phyloP scores from a whole-genome alignment of 768 basidiomycete species.

The Pleurotus citrinopileatus region DNA sequence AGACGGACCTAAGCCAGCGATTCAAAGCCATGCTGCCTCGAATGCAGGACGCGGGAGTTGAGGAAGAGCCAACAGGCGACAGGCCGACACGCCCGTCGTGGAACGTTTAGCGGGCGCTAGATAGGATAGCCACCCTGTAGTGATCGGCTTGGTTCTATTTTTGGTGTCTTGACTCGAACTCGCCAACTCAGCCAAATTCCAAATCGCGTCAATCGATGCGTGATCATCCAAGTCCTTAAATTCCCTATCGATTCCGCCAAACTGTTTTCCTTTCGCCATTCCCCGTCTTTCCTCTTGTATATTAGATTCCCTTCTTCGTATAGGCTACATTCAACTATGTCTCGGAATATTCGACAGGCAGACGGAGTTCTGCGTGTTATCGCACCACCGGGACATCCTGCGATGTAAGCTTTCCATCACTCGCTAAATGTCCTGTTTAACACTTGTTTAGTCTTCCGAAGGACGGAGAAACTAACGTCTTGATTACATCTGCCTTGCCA shows the following conservation, averaged over 20 bases:
- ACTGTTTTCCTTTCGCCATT: slow-evolving; percentile 8
- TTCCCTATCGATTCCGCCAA: slow-evolving; percentile 16
- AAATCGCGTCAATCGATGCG: slow-evolving; percentile 12
- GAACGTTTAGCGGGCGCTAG: neutral
- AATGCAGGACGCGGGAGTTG: too few relatives aligned
- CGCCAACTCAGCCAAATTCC: neutral
- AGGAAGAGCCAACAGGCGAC: too few relatives aligned
- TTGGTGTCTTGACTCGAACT: neutral
- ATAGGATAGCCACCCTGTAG: neutral
- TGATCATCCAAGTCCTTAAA: slow-evolving; percentile 12
- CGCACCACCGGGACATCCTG: slow-evolving; percentile 47
- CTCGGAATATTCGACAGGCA: slow-evolving; percentile 50
- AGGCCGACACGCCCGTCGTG: too few relatives aligned
- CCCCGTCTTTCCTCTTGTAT: slow-evolving; percentile 15
- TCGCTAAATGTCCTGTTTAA: slow-evolving; percentile 13
- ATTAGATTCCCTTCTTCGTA: slow-evolving; percentile 11
- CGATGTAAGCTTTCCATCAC: slow-evolving; percentile 37
- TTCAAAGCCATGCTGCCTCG: too few relatives aligned
- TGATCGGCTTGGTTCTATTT: neutral
- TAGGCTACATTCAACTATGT: slow-evolving; percentile 31
- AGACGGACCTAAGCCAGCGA: neutral
- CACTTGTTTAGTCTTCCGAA: slow-evolving; percentile 54
- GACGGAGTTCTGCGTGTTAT: slow-evolving; percentile 49
- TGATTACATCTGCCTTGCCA: slow-evolving; percentile 94
- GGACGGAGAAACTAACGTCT: slow-evolving; percentile 81